These are phyloP conservation scores for Salisapilia sapeloensis DNA, from an alignment of 352 stramenopile species.

Conservation along the genomic window DNA sequence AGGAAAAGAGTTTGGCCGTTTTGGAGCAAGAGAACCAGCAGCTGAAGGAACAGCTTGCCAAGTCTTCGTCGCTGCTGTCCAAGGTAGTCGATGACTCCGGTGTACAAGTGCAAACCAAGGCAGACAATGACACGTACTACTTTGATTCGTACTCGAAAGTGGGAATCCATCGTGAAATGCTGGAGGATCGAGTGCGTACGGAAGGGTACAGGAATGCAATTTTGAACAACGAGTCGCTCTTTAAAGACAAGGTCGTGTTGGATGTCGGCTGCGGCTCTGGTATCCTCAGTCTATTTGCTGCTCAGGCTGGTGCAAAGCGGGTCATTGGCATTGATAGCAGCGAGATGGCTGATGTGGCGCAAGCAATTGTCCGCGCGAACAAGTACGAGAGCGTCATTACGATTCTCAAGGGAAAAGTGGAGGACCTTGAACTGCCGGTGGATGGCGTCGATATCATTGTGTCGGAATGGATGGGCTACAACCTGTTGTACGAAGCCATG, in stretches of 20 bases:
- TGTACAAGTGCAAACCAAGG: slow-evolving; percentile 10
- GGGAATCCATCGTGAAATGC: slow-evolving; percentile 95
- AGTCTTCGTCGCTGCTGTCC: slow-evolving; percentile 54
- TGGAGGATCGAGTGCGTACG: slow-evolving; percentile 75
- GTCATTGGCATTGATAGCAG: slow-evolving; percentile 94
- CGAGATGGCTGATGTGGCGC: slow-evolving; percentile 88
- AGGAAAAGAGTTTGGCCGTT: slow-evolving; percentile 20
- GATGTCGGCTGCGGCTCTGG: slow-evolving; percentile 96
- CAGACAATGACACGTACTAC: slow-evolving; percentile 89
- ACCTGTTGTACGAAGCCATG: slow-evolving; percentile 96
- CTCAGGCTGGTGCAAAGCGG: slow-evolving; percentile 75
- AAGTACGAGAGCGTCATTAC: slow-evolving; percentile 82
- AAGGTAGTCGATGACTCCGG: slow-evolving; percentile 35
- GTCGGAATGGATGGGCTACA: slow-evolving; percentile 98
- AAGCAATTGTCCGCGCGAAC: slow-evolving; percentile 91
- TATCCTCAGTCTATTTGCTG: slow-evolving; percentile 96
- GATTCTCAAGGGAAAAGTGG: slow-evolving; percentile 91
- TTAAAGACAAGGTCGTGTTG: slow-evolving; percentile 94
- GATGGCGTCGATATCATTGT: slow-evolving; percentile 95
- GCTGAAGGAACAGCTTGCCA: slow-evolving; percentile 51
- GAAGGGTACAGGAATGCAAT: slow-evolving; percentile 96
- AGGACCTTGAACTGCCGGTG: slow-evolving; percentile 86
- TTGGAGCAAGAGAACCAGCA: slow-evolving; percentile 48
- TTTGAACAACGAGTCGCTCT: slow-evolving; percentile 92
- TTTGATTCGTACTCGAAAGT: slow-evolving; percentile 98